A percentile compares a stretch with the other conserved stretches of the same genome.
phyloP scores from a whole-genome alignment of 2,329 filamentous ascomycete genomes.

The Xylariaceae sp. region DNA sequence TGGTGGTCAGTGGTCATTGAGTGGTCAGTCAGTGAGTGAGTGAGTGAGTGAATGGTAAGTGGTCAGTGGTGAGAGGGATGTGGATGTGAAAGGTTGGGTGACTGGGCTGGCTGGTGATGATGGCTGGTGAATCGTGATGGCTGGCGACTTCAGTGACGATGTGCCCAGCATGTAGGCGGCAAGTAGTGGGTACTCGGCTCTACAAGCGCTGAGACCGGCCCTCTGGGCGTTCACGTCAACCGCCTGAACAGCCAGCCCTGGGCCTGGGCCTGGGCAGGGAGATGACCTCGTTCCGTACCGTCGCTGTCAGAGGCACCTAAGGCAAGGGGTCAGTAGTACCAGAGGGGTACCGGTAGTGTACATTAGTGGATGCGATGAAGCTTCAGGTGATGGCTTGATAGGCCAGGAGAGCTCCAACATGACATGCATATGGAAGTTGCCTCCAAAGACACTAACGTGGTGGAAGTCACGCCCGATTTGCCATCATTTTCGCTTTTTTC shows the following conservation, averaged over 20 bases:
- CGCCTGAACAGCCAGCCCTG: neutral
- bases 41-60: no score
- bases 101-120: no score
- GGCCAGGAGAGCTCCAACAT: constrained; percentile 9
- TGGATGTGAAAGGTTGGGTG: no score
- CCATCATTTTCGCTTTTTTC: neutral
- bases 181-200: neutral
- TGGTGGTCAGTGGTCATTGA: no score
- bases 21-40: no score
- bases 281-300: neutral
- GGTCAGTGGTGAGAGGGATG: no score
- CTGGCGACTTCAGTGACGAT: no score
- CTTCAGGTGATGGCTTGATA: constrained; percentile 1
- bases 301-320: neutral
- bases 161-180: neutral
- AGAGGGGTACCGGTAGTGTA: neutral
- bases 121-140: no score
- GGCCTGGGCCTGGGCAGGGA: no score
- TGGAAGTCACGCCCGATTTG: neutral
- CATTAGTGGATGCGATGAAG: neutral
- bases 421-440: constrained; percentile 1
- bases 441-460: neutral
- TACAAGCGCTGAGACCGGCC: neutral
- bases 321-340: neutral
- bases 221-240: no score